These are phyloP conservation scores for Gracilariopsis chorda DNA, from an alignment of 23 red algal species.

Conservation along the genomic window DNA sequence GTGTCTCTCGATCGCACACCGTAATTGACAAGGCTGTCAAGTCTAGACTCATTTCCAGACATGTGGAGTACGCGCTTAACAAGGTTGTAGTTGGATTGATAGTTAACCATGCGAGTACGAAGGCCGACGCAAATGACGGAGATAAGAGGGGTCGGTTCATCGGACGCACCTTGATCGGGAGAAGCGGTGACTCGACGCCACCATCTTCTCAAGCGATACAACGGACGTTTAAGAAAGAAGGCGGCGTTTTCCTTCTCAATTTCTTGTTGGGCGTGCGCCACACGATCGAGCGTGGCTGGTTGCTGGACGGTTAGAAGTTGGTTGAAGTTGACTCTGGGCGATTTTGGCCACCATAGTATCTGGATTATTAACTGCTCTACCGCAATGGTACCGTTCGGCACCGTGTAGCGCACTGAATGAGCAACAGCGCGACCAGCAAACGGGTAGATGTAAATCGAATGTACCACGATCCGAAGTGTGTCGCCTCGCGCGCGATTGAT, in stretches of 20 bases:
- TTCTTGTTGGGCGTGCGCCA: slow-evolving; percentile 25
- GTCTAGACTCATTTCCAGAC: background rate
- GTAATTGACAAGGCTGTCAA: background rate
- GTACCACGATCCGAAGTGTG: slow-evolving; percentile 13
- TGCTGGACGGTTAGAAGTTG: slow-evolving; percentile 40
- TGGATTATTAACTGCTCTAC: slow-evolving; percentile 56
- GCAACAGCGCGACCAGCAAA: slow-evolving; percentile 45
- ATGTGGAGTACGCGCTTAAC: background rate
- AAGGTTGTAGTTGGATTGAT: background rate
- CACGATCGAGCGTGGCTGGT: slow-evolving; percentile 18
- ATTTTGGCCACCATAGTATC: slow-evolving; percentile 49
- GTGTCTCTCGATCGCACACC: slow-evolving; percentile 5
- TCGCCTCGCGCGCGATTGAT: slow-evolving; percentile 22
- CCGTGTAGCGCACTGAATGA: slow-evolving; percentile 52
- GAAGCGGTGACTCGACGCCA: slow-evolving; percentile 19
- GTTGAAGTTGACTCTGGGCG: background rate
- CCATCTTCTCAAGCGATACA: slow-evolving; percentile 38
- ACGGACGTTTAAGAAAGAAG: slow-evolving; percentile 35
- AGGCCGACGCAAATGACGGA: slow-evolving; percentile 37
- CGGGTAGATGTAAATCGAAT: slow-evolving; percentile 44
- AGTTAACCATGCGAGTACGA: slow-evolving; percentile 40
- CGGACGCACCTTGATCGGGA: background rate
- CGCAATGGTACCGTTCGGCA: slow-evolving; percentile 19
- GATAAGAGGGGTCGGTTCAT: slow-evolving; percentile 31
- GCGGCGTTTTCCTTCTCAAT: slow-evolving; percentile 34